These are phyloP conservation scores for Aspergillus bridgeri DNA, from an alignment of 495 filamentous ascomycete genomes.

Conservation along the genomic window DNA sequence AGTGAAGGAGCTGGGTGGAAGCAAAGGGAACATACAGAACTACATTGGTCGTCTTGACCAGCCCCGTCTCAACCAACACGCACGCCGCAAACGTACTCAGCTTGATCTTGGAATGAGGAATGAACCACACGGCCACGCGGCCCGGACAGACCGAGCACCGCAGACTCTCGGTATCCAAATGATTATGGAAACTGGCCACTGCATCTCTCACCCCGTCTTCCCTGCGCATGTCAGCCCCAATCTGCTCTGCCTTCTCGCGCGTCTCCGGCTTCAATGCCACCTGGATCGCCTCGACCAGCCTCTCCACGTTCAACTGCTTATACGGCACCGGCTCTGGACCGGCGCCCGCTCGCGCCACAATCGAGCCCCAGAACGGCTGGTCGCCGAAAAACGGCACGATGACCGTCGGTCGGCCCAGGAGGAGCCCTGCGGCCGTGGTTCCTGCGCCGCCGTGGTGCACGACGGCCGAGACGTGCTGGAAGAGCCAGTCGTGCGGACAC, in stretches of 20 bases:
- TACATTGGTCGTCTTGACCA: slow-evolving; percentile 59
- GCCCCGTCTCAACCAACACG: slow-evolving; percentile 58
- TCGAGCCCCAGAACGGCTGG: slow-evolving; percentile 76
- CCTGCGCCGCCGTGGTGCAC: slow-evolving; percentile 81
- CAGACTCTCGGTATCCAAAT: slow-evolving; percentile 56
- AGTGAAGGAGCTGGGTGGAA: neutral
- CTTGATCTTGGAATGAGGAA: slow-evolving; percentile 58
- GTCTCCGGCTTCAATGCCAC: slow-evolving; percentile 55
- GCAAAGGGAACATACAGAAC: slow-evolving; percentile 54
- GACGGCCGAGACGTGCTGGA: slow-evolving; percentile 66
- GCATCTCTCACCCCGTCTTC: slow-evolving; percentile 62
- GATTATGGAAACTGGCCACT: slow-evolving; percentile 65
- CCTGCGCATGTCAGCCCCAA: slow-evolving; percentile 56
- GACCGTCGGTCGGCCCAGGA: slow-evolving; percentile 63
- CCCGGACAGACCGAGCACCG: slow-evolving; percentile 63
- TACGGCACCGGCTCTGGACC: slow-evolving; percentile 68
- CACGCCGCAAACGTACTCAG: slow-evolving; percentile 69
- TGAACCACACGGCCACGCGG: slow-evolving; percentile 66
- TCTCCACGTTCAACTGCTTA: slow-evolving; percentile 60
- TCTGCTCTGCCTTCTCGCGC: slow-evolving; percentile 50
- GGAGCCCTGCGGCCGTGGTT: slow-evolving; percentile 72
- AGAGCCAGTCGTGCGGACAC: slow-evolving; percentile 78
- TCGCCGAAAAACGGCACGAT: slow-evolving; percentile 83
- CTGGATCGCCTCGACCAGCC: slow-evolving; percentile 57
- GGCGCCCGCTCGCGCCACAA: slow-evolving; percentile 68